Evolutionary conservation across 2,329 filamentous ascomycete genomes (phyloP).

Genomic region (Diaporthe nobilis): DNA sequence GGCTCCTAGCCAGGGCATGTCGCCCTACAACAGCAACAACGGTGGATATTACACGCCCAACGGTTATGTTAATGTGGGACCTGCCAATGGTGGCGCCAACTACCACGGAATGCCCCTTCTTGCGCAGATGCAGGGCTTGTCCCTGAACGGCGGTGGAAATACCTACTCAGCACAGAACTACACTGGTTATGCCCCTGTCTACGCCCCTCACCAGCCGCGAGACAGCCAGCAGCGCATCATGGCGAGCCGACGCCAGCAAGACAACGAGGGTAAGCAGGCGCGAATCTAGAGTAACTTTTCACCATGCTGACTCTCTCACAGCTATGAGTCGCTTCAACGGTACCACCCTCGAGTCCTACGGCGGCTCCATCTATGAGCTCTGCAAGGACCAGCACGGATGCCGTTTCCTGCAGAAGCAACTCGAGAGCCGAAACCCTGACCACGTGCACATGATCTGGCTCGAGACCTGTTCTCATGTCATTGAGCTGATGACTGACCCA

Average conservation of each 20-base stretch:
- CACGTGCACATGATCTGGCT: slow-evolving; percentile 93
- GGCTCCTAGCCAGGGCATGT: slow-evolving; percentile 48
- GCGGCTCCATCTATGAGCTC: slow-evolving; percentile 86
- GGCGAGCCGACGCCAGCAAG: slow-evolving; percentile 80
- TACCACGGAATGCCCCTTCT: slow-evolving; percentile 70
- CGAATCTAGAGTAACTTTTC: not conserved
- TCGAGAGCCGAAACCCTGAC: slow-evolving; percentile 88
- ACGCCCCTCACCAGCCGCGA: slow-evolving; percentile 64
- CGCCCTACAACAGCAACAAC: slow-evolving; percentile 47
- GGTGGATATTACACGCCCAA: slow-evolving; percentile 50
- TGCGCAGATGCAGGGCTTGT: slow-evolving; percentile 78
- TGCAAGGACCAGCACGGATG: slow-evolving; percentile 99
- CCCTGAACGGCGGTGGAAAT: slow-evolving; percentile 61
- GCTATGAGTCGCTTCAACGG: slow-evolving; percentile 87
- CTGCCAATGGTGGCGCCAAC: slow-evolving; percentile 31
- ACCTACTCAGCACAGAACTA: slow-evolving; percentile 72
- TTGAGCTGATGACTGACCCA: slow-evolving; percentile 98
- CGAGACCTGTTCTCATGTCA: slow-evolving; percentile 93
- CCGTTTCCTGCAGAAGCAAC: slow-evolving; percentile 95
- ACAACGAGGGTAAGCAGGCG: slow-evolving; percentile 73
- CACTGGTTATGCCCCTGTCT: slow-evolving; percentile 68
- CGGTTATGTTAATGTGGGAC: slow-evolving; percentile 46
- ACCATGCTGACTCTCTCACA: slow-evolving; percentile 53
- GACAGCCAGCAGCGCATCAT: slow-evolving; percentile 84
- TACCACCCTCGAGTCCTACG: slow-evolving; percentile 83